Evolutionary conservation across 306 rosid species (phyloP), one percentile per base, ranked within the genome.

Genomic region (Gastrolobium bilobum): DNA sequence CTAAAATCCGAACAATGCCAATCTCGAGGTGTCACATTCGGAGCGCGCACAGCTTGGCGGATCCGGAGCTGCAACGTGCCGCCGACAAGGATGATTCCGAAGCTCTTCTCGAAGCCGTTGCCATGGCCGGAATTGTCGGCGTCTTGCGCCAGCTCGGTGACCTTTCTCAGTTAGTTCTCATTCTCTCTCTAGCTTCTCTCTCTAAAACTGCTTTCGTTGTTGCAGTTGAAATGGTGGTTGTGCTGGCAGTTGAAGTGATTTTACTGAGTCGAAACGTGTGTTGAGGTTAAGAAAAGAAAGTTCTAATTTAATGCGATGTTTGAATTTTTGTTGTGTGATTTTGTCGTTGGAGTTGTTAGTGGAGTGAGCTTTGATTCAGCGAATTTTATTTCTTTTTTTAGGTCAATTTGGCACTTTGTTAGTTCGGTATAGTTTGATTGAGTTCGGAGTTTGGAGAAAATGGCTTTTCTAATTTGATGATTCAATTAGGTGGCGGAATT

Each of bases 111-210:
- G 98, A 96, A 84, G 96, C 93, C 11, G 90, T 93, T 10, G 92
- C 98, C 74, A 89, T 93, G 94, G 90, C 93, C 0, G 98, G 93
- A 50, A 94, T 96, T 39, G 96, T 89, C 42, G 99, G 98, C 2
- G 88, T 96, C 61, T 83, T 96, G 76, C 99, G 99, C 63, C 99
- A 96, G 84, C 98, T 96, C 78, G 99, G 98, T 1, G 98, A 96
- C 89, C 97, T 96, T 30, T 89, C 98, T 5, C 97, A 93, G 99
- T 96, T 42, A 84, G 91, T 69, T 72, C 78, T 7, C 74, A 46
- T 42, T 60, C 57, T 14, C 59, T 53, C 59, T 14, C 60, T n/a
- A 33, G 10, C 62, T 71, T 54, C 38, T 57, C 39, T 65, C 67
- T 60, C 56, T 66, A 2, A 2, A 64, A n/a, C 69, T 8, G 33